Conservation (phyloP, 2,329 filamentous ascomycete genomes). For the Claviceps purpurea region DNA sequence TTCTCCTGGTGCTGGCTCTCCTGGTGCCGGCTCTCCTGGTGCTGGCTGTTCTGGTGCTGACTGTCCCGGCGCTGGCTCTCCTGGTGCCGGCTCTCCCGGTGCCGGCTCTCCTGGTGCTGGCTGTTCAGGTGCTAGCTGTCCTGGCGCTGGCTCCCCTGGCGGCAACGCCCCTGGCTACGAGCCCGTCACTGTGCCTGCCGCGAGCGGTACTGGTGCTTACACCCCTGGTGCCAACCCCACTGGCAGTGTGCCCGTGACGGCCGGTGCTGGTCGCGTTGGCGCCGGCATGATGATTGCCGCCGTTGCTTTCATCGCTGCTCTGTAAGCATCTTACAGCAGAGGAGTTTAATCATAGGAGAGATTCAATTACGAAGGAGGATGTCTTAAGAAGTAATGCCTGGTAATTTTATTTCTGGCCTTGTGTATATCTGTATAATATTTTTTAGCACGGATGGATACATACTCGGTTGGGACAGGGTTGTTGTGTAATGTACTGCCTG, state of each 20-base stretch:
- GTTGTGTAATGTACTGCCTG: no score
- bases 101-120: not conserved
- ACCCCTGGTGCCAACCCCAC: constrained; percentile 19
- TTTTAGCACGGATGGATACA: no score
- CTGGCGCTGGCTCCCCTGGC: not conserved
- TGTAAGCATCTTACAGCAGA: constrained; percentile 22
- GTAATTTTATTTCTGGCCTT: not conserved
- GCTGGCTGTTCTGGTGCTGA: not conserved
- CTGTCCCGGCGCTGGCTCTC: not conserved
- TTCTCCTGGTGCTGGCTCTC: not conserved
- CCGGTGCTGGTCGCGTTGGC: constrained; percentile 25
- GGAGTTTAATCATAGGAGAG: no score
- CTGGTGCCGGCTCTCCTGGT: not conserved
- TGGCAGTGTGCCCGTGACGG: constrained; percentile 22
- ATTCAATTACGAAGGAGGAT: no score
- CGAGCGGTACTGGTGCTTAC: constrained; percentile 21
- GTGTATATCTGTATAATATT: no score
- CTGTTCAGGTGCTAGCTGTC: not conserved
- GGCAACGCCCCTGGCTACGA: not conserved
- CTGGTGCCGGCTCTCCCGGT: not conserved
- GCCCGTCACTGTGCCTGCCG: constrained; percentile 9
- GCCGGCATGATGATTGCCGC: constrained; percentile 31
- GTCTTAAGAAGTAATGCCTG: not conserved
- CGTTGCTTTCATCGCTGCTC: constrained; percentile 30
- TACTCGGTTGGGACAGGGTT: no score